Evolutionary conservation across 2,329 filamentous ascomycete genomes (phyloP), one percentile per base, ranked within the genome.

Genomic region (Ciborinia camelliae): DNA sequence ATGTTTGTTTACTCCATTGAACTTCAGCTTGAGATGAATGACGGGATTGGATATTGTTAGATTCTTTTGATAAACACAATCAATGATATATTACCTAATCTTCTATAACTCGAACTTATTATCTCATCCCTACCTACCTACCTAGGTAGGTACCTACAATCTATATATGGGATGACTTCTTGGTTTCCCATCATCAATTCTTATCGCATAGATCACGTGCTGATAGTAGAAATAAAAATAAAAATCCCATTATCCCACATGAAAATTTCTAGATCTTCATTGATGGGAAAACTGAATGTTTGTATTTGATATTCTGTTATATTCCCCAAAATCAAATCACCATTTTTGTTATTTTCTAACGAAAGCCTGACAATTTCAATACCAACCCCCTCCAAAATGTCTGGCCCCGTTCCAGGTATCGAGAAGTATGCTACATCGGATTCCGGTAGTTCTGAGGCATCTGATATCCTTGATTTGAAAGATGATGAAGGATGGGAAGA

Each of bases 401-500:
- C 73, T 26, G 62, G 54, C 18, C 50, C 62, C 39, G 55, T 53
- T 37, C 63, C 66, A 18, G 60, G 41, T 23, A 65, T 57, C 37
- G 66, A 70, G 35, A 70, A 68, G 37, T 65, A 69, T 58, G 63
- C 69, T 23, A 60, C 70, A 30, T 67, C 68, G 39, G 62, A 63
- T 57, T 79, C 78, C 48, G 76, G 76, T 50, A 77, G 77, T 60
- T 80, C 78, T 51, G 74, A 75, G 66, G 70, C 71, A 55, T 75
- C 73, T n/a, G 79, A 82, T 73, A 72, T 79, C 52, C 77, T 79
- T 57, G 74, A 78, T 64, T 68, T 75, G 48, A 73, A 71, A 48
- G 71, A 76, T 50, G 81, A 83, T 65, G 81, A 83, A 68, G 81
- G 81, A 37, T 84, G 82, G 82, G 79, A 84, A 73, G 82, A 85